A percentile compares a stretch with the other conserved stretches of the same genome.
phyloP scores from a whole-genome alignment of 495 filamentous ascomycete species.

The Schizothecium vesticola region DNA sequence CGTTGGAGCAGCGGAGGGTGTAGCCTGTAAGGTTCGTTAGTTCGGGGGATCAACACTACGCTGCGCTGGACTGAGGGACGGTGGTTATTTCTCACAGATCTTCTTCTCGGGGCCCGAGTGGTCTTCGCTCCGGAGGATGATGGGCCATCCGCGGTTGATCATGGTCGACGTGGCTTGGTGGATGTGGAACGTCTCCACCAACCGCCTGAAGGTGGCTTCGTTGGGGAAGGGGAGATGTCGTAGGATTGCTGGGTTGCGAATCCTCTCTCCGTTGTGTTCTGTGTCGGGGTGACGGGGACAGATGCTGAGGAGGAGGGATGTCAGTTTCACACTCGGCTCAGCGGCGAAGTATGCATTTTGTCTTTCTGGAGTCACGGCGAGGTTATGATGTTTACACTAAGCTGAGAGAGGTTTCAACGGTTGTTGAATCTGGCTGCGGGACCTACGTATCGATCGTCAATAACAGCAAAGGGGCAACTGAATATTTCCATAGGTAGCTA shows the following conservation, averaged over 20 bases:
- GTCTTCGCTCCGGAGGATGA: neutral
- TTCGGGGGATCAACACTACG: neutral
- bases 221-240: neutral
- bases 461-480: neutral
- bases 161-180: slow-evolving; percentile 3
- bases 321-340: too few species aligned
- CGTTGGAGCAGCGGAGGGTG: slow-evolving; percentile 8
- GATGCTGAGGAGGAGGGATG: too few species aligned
- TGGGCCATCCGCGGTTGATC: slow-evolving; percentile 9
- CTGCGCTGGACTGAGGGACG: neutral
- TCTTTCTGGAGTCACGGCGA: too few species aligned
- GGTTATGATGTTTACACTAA: too few species aligned
- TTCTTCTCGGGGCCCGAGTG: neutral
- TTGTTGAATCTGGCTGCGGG: neutral
- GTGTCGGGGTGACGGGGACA: neutral
- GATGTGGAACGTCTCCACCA: slow-evolving; percentile 5
- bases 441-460: neutral
- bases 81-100: neutral
- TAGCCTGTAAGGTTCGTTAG: neutral
- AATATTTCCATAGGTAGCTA: too few species aligned
- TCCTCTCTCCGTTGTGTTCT: neutral
- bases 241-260: neutral
- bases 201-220: neutral
- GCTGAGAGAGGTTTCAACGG: neutral
- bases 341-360: too few species aligned